Percentiles rank a stretch among this genome's conserved stretches.
Conservation (phyloP, 345 rosid species). For the Populus ilicifolia region DNA sequence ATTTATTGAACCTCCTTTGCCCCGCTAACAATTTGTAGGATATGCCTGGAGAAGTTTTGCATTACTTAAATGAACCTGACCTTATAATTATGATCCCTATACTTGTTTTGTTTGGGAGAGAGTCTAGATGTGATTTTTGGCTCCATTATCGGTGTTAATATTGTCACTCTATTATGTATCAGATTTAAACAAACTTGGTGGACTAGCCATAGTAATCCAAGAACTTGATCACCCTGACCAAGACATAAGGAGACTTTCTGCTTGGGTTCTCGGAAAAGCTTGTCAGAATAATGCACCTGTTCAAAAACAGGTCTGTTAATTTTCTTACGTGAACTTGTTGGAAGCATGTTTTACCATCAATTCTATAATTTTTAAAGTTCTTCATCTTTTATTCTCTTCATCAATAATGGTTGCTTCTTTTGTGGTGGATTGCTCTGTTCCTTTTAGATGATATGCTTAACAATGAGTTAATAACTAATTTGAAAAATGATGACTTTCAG, state of each 20-base stretch:
- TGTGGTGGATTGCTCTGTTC: not conserved
- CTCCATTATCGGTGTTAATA: not conserved
- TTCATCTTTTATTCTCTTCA: not conserved
- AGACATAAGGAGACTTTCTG: conserved; percentile 68
- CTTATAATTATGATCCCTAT: not conserved
- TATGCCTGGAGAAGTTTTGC: not conserved
- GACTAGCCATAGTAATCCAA: conserved; percentile 46
- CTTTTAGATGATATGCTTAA: not conserved
- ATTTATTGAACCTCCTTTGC: not conserved
- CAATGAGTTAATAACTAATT: conserved; percentile 5
- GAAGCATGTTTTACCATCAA: not conserved
- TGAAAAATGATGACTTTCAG: conserved; percentile 31
- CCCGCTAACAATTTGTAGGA: not conserved
- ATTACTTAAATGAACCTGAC: not conserved
- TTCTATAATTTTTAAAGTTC: not conserved
- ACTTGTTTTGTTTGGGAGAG: not conserved
- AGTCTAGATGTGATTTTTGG: not conserved
- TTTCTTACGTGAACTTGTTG: not conserved
- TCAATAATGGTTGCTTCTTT: not conserved
- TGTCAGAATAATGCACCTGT: conserved; percentile 82
- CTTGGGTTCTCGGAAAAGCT: conserved; percentile 93
- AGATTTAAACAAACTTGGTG: conserved; percentile 87
- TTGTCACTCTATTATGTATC: conserved; percentile 9
- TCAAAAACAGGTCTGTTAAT: conserved; percentile 59
- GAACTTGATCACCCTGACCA: conserved; percentile 67